Evolutionary conservation across 139 green algal species (phyloP).

Genomic region (Micractinium sp.): DNA sequence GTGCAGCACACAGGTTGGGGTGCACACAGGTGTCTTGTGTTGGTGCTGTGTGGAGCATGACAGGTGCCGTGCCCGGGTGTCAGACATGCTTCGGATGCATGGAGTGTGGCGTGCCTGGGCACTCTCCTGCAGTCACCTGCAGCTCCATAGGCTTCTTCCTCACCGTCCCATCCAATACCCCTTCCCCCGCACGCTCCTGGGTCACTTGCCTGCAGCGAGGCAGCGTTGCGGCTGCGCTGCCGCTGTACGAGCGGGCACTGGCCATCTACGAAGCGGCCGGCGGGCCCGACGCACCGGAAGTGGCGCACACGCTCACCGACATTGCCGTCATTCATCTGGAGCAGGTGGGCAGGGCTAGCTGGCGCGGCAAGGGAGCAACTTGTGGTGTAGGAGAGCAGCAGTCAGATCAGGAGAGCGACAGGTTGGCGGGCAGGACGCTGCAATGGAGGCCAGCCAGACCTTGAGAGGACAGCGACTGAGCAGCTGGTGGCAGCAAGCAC

Average conservation of each 20-base stretch:
- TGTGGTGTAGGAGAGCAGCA: background rate
- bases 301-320: slow-evolving; percentile 93
- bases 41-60: background rate
- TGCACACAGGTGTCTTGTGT: background rate
- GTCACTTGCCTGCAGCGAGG: slow-evolving; percentile 36
- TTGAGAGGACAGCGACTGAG: no score
- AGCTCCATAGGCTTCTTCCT: background rate
- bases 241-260: slow-evolving; percentile 89
- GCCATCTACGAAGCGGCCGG: slow-evolving; percentile 76
- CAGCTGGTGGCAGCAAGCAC: background rate
- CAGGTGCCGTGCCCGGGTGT: background rate
- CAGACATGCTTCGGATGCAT: no score
- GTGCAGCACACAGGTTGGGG: background rate
- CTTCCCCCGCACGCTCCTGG: background rate
- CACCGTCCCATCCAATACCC: no score
- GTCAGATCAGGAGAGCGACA: no score
- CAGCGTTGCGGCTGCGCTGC: slow-evolving; percentile 61
- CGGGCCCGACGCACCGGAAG: slow-evolving; percentile 77
- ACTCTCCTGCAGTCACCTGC: no score
- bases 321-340: slow-evolving; percentile 93
- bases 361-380: background rate
- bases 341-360: slow-evolving; percentile 51
- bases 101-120: no score
- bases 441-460: no score
- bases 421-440: no score